A percentile compares a stretch with the other conserved stretches of the same genome.
phyloP scores from a whole-genome alignment of 116 monocot species.

The Trichopus zeylanicus region DNA sequence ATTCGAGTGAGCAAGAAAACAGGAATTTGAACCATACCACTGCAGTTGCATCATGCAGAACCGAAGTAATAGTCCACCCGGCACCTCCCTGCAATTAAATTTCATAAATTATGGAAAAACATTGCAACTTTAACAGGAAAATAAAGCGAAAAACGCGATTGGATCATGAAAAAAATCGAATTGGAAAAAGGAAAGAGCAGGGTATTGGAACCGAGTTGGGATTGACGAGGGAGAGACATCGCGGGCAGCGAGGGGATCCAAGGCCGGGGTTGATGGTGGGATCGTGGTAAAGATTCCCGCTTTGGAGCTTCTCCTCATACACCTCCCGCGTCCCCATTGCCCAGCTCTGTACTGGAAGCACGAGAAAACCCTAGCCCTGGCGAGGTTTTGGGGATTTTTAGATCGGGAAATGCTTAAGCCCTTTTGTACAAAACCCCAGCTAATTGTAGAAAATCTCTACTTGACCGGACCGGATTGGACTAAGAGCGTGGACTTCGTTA shows the following conservation, averaged over 20 bases:
- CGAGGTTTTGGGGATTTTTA: too few species aligned
- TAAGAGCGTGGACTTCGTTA: too few species aligned
- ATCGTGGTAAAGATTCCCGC: constrained; percentile 73
- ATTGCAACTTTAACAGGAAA: neutral
- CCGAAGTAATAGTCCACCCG: constrained; percentile 71
- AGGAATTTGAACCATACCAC: constrained; percentile 35
- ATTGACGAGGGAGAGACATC: constrained; percentile 78
- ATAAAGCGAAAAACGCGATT: too few species aligned
- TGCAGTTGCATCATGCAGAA: constrained; percentile 56
- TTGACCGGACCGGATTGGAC: too few species aligned
- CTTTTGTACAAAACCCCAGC: too few species aligned
- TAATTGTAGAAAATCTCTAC: too few species aligned
- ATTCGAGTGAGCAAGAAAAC: neutral
- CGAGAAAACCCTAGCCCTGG: too few species aligned
- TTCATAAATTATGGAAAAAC: neutral
- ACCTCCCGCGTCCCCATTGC: constrained; percentile 92
- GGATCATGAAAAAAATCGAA: too few species aligned
- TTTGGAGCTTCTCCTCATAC: constrained; percentile 95
- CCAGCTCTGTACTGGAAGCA: neutral
- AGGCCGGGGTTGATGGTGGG: constrained; percentile 93
- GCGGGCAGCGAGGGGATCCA: constrained; percentile 83
- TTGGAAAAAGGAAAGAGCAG: neutral
- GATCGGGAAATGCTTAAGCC: too few species aligned
- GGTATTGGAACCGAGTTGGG: constrained; percentile 26
- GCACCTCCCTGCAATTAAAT: constrained; percentile 27